These are phyloP conservation scores for Neurospora sp. DNA, from an alignment of 495 filamentous ascomycete genomes.

Conservation along the genomic window DNA sequence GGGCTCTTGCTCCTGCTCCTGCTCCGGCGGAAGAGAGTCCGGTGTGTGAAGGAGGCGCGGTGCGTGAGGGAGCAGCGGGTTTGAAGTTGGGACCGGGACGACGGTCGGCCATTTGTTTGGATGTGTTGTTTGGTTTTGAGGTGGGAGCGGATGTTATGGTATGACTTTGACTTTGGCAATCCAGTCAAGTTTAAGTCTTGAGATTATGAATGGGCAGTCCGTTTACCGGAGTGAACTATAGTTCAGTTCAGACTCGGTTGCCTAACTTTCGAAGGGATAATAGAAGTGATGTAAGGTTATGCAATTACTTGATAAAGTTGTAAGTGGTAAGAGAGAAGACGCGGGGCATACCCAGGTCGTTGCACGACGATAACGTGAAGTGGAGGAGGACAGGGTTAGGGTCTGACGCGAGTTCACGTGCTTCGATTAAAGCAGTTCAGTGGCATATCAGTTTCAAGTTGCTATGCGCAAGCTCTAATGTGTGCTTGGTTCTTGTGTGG, in stretches of 20 bases:
- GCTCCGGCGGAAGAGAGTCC: neutral
- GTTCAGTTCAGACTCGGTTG: neutral
- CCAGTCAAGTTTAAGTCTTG: neutral
- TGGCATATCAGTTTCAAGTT: neutral
- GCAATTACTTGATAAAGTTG: neutral
- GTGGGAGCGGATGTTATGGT: neutral
- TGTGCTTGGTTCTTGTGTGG: neutral
- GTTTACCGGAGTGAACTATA: neutral
- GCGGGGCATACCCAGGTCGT: neutral
- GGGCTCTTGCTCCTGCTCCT: neutral
- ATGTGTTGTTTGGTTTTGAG: neutral
- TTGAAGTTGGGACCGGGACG: neutral
- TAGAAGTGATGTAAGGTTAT: neutral
- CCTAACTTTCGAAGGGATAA: neutral
- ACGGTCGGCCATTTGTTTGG: slow-evolving; percentile 9
- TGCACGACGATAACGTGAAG: neutral
- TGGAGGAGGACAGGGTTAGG: slow-evolving; percentile 6
- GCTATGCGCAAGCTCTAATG: neutral
- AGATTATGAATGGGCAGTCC: no score
- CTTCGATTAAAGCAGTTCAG: neutral
- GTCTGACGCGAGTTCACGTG: slow-evolving; percentile 12
- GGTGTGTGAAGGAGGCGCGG: neutral
- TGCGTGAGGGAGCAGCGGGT: slow-evolving; percentile 1
- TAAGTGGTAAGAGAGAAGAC: neutral
- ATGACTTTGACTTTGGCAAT: neutral